Evolutionary conservation across 768 basidiomycete genomes (phyloP), one percentile per base, ranked within the genome.

Genomic region (Tubosaeta brunneosetosa): DNA sequence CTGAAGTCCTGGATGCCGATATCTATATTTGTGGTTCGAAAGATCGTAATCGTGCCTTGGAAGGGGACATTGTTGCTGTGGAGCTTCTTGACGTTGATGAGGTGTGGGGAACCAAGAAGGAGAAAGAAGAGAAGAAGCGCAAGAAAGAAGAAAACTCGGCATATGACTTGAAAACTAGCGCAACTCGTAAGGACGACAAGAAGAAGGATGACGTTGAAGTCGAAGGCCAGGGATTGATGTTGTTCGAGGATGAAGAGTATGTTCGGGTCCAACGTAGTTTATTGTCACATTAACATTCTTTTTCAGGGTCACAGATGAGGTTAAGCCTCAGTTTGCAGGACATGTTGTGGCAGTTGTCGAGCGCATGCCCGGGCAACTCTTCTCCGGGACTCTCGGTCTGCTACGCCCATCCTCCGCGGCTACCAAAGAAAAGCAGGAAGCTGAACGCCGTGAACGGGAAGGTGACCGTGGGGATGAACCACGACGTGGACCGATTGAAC

Each of bases 151-250:
- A 98, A 74, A 97, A 94, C 66, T 86, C 93, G 27, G 91, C 94
- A 0, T 97, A 94, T 69, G 95, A 98, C 64, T 66, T 86, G 50
- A 91, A 86, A 69, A 77, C 84, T 6, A 77, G 73, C 40, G 80
- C 76, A 33, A 87, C 85, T 53, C 83, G 91, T 61, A 94, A 91
- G 73, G 91, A 94, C 64, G 95, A 98, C 76, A 99, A 99, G 84
- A 98, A 98, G 81, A 97, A 97, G 75, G 97, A 99, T 63, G 97
- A 98, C 64, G 95, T 99, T 29, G 97, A 99, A 69, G 97, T 99
- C 27, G 97, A 99, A 74, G 97, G 97, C 3, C 97, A 99, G 71
- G 95, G 95, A 6, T 72, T 97, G 61, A 89, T 92, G 80, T 74
- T 99, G 49, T 97, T 98, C 56, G 95, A 97, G 63, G 97, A 99